Conservation (phyloP, 176 grass and related monocot species). For the Lolium perenne region DNA sequence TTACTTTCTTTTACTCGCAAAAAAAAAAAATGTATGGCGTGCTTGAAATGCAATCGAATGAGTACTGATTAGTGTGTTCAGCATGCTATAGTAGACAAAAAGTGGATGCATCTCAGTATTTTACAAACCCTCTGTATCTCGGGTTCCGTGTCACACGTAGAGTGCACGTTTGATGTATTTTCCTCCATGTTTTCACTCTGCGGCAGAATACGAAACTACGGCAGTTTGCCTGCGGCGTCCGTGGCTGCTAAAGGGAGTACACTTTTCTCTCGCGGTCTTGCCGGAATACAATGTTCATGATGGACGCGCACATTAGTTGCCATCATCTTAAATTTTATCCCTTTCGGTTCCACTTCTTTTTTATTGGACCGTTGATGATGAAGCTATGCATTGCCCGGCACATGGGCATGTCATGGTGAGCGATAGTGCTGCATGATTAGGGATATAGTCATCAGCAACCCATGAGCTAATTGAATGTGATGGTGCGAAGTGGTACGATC, state of each 20-base stretch:
- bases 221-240: not conserved
- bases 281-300: conserved; percentile 18
- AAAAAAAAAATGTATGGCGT: too few relatives aligned
- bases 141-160: too few relatives aligned
- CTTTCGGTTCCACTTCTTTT: not conserved
- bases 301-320: not conserved
- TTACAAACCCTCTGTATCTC: too few relatives aligned
- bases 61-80: too few relatives aligned
- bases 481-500: not conserved
- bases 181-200: too few relatives aligned
- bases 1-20: too few relatives aligned
- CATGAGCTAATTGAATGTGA: conserved; percentile 2
- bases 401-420: conserved; percentile 34
- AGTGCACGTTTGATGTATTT: too few relatives aligned
- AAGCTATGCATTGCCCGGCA: conserved; percentile 11
- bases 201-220: too few relatives aligned
- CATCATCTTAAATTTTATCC: conserved; percentile 32
- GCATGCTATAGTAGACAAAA: too few relatives aligned
- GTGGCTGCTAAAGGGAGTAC: not conserved
- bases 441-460: not conserved
- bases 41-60: too few relatives aligned
- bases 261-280: not conserved
- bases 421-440: not conserved
- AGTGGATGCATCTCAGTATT: too few relatives aligned
- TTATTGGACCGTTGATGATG: conserved; percentile 7